Conservation (phyloP, 2,329 filamentous ascomycete genomes). For the Parascedosporium putredinis region DNA sequence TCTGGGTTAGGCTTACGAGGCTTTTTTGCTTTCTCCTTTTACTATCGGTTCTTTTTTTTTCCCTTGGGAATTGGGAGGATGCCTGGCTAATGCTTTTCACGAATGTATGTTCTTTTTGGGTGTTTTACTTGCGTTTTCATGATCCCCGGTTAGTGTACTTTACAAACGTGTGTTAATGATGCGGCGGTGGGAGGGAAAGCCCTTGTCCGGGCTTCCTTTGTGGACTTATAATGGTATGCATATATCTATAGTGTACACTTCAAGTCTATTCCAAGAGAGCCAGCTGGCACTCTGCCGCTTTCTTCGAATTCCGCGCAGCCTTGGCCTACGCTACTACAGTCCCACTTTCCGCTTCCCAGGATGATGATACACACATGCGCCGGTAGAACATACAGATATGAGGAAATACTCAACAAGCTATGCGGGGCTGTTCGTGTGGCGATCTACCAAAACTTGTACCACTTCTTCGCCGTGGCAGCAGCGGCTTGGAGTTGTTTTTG, state of each 20-base stretch:
- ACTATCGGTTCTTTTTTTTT: background rate
- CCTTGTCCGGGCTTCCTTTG: background rate
- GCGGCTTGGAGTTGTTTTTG: constrained; percentile 21
- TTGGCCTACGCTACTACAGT: no score
- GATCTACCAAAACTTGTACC: constrained; percentile 47
- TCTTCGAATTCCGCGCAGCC: no score
- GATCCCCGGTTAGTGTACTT: background rate
- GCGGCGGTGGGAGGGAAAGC: no score
- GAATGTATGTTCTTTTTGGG: no score
- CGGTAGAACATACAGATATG: background rate
- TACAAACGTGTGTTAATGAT: background rate
- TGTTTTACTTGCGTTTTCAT: background rate
- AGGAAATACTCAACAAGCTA: background rate
- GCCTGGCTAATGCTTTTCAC: no score
- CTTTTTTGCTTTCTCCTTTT: constrained; percentile 1
- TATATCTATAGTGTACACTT: constrained; percentile 3
- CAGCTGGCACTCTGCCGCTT: no score
- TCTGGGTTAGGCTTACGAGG: no score
- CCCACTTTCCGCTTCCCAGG: background rate
- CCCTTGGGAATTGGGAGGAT: no score
- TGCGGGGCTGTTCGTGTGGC: background rate
- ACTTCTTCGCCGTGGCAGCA: constrained; percentile 30
- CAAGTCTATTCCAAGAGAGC: background rate
- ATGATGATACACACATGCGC: background rate
- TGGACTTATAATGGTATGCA: background rate